Percentiles rank a stretch among this genome's conserved stretches.
These are phyloP conservation scores for Elsinoe ampelina DNA, from an alignment of 2,329 filamentous ascomycete genomes.

Conservation along the genomic window DNA sequence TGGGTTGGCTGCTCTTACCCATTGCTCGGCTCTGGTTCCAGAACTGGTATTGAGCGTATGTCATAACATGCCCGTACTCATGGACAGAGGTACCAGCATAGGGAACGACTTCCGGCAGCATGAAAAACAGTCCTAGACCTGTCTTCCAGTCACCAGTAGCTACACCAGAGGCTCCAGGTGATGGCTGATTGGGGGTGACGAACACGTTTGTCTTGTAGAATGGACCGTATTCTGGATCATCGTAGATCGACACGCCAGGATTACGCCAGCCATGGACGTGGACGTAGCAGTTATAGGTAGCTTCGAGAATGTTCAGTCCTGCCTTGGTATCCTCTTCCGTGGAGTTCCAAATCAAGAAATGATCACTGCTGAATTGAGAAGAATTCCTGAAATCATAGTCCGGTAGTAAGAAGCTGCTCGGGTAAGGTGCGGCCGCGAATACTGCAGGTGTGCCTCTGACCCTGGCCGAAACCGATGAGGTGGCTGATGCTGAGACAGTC, in stretches of 20 bases:
- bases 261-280: constrained; percentile 20
- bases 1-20: not conserved
- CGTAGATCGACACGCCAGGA: constrained; percentile 20
- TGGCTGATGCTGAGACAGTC: not conserved
- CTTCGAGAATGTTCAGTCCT: constrained; percentile 37
- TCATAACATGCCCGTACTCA: constrained; percentile 43
- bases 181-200: constrained; percentile 24
- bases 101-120: constrained; percentile 33
- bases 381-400: not conserved
- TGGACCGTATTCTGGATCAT: constrained; percentile 29
- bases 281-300: constrained; percentile 29
- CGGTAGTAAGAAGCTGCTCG: not conserved
- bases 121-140: constrained; percentile 38
- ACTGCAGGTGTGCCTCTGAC: not conserved
- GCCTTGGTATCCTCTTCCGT: constrained; percentile 24
- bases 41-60: constrained; percentile 32
- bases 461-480: not conserved
- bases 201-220: constrained; percentile 43
- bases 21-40: constrained; percentile 35
- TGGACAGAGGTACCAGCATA: constrained; percentile 38
- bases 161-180: constrained; percentile 29
- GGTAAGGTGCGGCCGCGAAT: not conserved
- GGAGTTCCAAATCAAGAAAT: constrained; percentile 34
- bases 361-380: constrained; percentile 19
- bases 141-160: constrained; percentile 33